Percentiles rank a stretch among this genome's conserved stretches.
Conservation (phyloP, 352 stramenopile genomes). For the Globisporangium camurandrum region DNA sequence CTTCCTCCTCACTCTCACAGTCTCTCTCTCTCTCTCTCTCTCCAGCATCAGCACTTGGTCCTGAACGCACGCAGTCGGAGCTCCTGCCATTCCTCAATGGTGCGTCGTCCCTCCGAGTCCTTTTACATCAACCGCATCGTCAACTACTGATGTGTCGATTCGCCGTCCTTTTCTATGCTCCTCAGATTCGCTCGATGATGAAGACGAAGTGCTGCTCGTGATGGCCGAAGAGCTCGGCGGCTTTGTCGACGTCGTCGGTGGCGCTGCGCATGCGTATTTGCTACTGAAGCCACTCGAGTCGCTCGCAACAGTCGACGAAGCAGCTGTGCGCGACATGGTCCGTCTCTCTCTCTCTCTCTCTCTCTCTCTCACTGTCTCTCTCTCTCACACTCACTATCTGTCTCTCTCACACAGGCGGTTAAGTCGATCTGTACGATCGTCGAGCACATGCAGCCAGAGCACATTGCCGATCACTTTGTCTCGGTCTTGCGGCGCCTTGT, state of each 20-base stretch:
- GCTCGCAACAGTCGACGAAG: conserved; percentile 92
- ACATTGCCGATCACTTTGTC: conserved; percentile 89
- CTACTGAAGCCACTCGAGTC: conserved; percentile 94
- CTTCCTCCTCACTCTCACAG: neutral
- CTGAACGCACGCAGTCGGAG: conserved; percentile 89
- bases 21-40: conserved; percentile 5
- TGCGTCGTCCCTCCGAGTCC: conserved; percentile 16
- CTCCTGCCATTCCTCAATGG: conserved; percentile 97
- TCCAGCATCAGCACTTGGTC: conserved; percentile 82
- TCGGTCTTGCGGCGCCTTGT: conserved; percentile 91
- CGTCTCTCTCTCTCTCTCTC: neutral
- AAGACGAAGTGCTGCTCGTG: conserved; percentile 95
- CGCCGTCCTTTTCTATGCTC: neutral
- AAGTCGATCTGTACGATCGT: conserved; percentile 87
- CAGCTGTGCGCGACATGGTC: conserved; percentile 88
- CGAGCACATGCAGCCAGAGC: conserved; percentile 72
- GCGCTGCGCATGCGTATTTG: conserved; percentile 71
- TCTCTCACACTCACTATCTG: neutral
- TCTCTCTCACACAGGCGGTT: conserved; percentile 48
- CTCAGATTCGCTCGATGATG: conserved; percentile 94
- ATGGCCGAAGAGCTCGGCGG: conserved; percentile 91
- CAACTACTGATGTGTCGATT: neutral
- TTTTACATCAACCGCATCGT: neutral
- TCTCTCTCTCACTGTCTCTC: neutral
- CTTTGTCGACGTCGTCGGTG: conserved; percentile 90